Conservation (phyloP, 352 stramenopile genomes). For the Aphanomyces euteiches region DNA sequence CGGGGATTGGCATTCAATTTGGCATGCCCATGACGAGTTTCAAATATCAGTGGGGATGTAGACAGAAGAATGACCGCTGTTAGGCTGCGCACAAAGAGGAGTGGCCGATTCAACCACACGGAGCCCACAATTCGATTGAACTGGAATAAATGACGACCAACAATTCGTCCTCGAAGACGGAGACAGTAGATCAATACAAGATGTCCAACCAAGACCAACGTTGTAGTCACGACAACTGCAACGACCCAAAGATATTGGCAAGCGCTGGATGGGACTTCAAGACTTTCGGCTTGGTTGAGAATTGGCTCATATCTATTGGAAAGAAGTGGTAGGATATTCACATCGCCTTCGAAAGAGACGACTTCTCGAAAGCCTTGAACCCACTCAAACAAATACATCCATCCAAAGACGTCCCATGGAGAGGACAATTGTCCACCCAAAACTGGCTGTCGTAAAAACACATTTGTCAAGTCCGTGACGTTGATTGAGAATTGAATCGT, state of each 20-base stretch:
- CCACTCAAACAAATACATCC: background rate
- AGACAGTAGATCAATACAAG: background rate
- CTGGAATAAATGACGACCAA: background rate
- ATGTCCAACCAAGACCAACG: background rate
- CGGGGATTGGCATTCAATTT: background rate
- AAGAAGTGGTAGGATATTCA: background rate
- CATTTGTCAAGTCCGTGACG: background rate
- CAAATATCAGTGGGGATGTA: conserved; percentile 3
- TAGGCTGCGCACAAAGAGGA: conserved; percentile 7
- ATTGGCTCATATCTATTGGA: background rate
- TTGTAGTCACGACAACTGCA: background rate
- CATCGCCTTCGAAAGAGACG: background rate
- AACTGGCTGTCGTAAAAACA: background rate
- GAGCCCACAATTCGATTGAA: conserved; percentile 5
- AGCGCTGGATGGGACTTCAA: background rate
- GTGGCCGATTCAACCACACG: conserved; percentile 4
- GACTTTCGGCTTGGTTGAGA: background rate
- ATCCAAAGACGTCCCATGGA: background rate
- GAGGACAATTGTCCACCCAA: background rate
- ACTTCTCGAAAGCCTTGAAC: background rate
- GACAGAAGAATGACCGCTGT: conserved; percentile 10
- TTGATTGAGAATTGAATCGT: too few relatives aligned
- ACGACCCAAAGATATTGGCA: conserved; percentile 2
- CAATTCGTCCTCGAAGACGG: background rate
- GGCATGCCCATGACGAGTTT: background rate